A percentile compares a stretch with the other conserved stretches of the same genome.
Conservation (phyloP, 352 stramenopile genomes). For the Globisporangium lucens region DNA sequence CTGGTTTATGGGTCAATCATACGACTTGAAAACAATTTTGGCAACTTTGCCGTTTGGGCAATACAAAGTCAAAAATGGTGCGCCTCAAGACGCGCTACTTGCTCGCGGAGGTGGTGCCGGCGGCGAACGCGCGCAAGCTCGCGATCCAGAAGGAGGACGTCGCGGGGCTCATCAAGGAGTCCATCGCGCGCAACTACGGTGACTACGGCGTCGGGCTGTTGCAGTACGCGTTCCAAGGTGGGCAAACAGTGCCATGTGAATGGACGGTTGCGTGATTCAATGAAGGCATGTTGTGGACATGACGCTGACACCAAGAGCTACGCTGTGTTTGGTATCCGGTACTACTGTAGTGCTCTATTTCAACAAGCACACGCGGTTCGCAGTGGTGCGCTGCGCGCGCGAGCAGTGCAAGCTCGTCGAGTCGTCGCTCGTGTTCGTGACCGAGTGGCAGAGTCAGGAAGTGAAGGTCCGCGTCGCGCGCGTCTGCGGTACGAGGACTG, state of each 20-base stretch:
- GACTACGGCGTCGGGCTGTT: slow-evolving; percentile 62
- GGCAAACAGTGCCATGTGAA: background rate
- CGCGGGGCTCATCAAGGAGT: slow-evolving; percentile 49
- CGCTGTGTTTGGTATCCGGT: background rate
- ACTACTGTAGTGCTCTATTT: slow-evolving; percentile 54
- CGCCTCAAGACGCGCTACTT: slow-evolving; percentile 78
- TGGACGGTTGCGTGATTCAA: background rate
- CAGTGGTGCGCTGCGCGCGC: slow-evolving; percentile 58
- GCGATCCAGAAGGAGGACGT: slow-evolving; percentile 62
- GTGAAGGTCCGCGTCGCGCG: slow-evolving; percentile 57
- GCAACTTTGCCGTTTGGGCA: background rate
- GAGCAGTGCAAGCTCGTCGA: slow-evolving; percentile 75
- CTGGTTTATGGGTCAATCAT: background rate
- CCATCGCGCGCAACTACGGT: slow-evolving; percentile 61
- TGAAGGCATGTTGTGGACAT: background rate
- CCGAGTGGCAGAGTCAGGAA: slow-evolving; percentile 54
- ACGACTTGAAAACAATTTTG: background rate
- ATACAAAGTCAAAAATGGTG: slow-evolving; percentile 40
- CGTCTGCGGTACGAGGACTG: slow-evolving; percentile 51
- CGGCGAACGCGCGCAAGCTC: slow-evolving; percentile 37
- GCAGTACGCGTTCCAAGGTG: slow-evolving; percentile 82
- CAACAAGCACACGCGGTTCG: slow-evolving; percentile 46
- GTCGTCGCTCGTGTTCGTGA: slow-evolving; percentile 73
- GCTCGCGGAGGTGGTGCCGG: slow-evolving; percentile 45
- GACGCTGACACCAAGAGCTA: background rate